Evolutionary conservation across 2,329 filamentous ascomycete genomes (phyloP).

Genomic region (Hymenoscyphus linearis): DNA sequence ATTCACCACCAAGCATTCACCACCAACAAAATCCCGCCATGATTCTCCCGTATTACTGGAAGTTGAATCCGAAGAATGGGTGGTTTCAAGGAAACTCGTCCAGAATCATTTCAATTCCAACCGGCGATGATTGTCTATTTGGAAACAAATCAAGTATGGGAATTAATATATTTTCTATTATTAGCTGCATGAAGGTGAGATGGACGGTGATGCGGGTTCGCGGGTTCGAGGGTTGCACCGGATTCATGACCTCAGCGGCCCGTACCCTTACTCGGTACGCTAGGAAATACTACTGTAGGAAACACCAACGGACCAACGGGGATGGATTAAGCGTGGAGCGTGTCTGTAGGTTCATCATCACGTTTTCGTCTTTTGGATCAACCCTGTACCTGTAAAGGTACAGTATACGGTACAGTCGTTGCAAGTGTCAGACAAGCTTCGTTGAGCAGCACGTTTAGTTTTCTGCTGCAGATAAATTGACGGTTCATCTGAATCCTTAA

Average conservation of each 20-base stretch:
- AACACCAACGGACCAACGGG: not conserved
- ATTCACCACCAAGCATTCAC: not conserved
- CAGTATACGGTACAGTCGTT: too few relatives aligned
- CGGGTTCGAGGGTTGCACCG: not conserved
- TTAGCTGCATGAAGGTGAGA: not conserved
- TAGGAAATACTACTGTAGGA: too few relatives aligned
- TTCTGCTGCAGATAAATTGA: not conserved
- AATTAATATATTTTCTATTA: not conserved
- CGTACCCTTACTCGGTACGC: not conserved
- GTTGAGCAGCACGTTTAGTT: not conserved
- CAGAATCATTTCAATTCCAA: not conserved
- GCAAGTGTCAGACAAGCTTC: not conserved
- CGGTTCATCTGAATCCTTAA: not conserved
- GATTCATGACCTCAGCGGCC: not conserved
- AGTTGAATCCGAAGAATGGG: not conserved
- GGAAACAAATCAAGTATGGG: not conserved
- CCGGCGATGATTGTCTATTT: not conserved
- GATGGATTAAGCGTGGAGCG: too few relatives aligned
- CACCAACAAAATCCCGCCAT: too few relatives aligned
- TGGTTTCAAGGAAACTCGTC: not conserved
- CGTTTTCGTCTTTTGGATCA: not conserved
- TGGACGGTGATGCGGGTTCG: too few relatives aligned
- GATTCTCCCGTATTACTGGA: too few relatives aligned
- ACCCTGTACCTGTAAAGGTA: not conserved
- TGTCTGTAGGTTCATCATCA: not conserved